Conservation (phyloP, 108 stramenopile species). For the Fragilariopsis cylindrus region DNA sequence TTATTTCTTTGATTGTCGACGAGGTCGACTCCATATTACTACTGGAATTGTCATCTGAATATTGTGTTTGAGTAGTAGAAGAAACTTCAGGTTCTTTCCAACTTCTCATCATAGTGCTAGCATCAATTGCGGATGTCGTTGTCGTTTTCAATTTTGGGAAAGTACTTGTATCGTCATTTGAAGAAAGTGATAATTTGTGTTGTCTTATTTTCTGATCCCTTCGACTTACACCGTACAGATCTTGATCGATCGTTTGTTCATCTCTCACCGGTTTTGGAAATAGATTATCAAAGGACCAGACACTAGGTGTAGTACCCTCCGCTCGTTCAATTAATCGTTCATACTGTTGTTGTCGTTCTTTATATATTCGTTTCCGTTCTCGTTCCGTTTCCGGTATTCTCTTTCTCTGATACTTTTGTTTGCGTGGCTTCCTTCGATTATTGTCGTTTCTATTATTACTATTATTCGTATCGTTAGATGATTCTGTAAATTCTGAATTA, state of each 20-base stretch:
- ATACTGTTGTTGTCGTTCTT: conserved; percentile 62
- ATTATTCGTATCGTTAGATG: neutral
- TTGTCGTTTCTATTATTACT: neutral
- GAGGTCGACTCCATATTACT: neutral
- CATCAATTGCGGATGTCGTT: conserved; percentile 29
- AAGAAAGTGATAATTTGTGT: neutral
- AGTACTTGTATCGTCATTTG: neutral
- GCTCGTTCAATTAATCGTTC: conserved; percentile 57
- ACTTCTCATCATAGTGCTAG: conserved; percentile 29
- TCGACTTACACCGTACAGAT: conserved; percentile 58
- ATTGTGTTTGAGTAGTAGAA: conserved; percentile 15
- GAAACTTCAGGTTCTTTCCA: conserved; percentile 27
- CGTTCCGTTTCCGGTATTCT: conserved; percentile 39
- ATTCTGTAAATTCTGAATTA: neutral
- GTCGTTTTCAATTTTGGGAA: neutral
- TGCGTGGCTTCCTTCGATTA: conserved; percentile 14
- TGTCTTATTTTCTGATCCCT: conserved; percentile 30
- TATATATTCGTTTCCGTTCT: conserved; percentile 26
- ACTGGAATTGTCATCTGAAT: neutral
- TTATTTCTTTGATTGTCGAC: neutral
- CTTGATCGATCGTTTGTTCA: conserved; percentile 61
- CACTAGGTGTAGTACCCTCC: conserved; percentile 45
- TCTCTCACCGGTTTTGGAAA: conserved; percentile 81
- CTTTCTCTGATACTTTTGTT: conserved; percentile 43
- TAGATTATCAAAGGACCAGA: conserved; percentile 83